Conservation (phyloP, 1,284 basidiomycete genomes). For the Naganishia sp. region DNA sequence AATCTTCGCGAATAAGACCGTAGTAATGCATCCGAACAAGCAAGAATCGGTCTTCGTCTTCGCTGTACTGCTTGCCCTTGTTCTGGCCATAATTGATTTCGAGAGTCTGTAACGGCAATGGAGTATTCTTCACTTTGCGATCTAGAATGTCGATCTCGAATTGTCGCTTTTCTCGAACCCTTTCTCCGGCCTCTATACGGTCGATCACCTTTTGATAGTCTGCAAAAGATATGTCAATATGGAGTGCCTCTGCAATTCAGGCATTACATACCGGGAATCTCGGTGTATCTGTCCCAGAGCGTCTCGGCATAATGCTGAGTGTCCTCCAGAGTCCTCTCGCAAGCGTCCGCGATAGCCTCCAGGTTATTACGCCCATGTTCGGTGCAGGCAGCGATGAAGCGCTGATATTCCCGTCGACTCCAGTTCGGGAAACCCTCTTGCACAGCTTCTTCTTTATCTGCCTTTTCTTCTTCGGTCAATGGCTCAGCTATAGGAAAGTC, state of each 20-base stretch:
- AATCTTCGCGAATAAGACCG: conserved; percentile 86
- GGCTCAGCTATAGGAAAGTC: conserved; percentile 65
- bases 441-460: conserved; percentile 75
- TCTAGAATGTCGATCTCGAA: conserved; percentile 82
- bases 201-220: conserved; percentile 80
- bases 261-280: conserved; percentile 67
- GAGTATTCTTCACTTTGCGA: conserved; percentile 77
- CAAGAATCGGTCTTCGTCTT: conserved; percentile 96
- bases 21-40: conserved; percentile 89
- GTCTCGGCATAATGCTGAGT: conserved; percentile 78
- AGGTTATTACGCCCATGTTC: conserved; percentile 79
- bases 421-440: conserved; percentile 82
- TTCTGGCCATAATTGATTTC: conserved; percentile 92
- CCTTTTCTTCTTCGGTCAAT: conserved; percentile 79
- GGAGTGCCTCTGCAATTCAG: not conserved
- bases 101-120: conserved; percentile 90
- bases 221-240: conserved; percentile 39
- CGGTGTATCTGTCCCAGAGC: conserved; percentile 88
- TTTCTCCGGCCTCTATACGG: conserved; percentile 77
- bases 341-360: conserved; percentile 78
- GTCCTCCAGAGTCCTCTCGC: conserved; percentile 79
- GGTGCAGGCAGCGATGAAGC: conserved; percentile 82
- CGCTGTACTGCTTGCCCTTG: conserved; percentile 91
- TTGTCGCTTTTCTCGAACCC: conserved; percentile 60
- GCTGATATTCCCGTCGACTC: conserved; percentile 91